These are phyloP conservation scores for Fusarium equiseti DNA, from an alignment of 2,329 filamentous ascomycete species.

Conservation along the genomic window DNA sequence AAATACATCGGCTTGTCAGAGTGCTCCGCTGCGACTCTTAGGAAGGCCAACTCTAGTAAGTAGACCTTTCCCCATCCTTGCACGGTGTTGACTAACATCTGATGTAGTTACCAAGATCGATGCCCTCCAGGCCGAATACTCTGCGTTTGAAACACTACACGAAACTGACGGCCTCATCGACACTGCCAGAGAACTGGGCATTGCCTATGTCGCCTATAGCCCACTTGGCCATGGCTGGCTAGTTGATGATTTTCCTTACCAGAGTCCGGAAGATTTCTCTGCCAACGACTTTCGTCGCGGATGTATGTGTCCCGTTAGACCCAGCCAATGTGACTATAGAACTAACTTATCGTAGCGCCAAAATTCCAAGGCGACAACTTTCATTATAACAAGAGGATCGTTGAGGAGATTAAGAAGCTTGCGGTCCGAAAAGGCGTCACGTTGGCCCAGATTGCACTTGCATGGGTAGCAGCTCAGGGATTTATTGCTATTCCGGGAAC, in stretches of 20 bases:
- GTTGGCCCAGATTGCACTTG: slow-evolving; percentile 5
- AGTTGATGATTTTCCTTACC: background rate
- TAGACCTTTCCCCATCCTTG: accelerated
- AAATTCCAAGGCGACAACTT: slow-evolving; percentile 19
- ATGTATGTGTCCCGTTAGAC: background rate
- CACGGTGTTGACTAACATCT: background rate
- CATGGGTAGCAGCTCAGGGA: slow-evolving; percentile 7
- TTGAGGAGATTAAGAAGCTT: slow-evolving; percentile 6
- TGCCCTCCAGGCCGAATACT: slow-evolving; percentile 17
- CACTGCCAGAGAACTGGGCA: background rate
- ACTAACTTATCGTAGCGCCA: background rate
- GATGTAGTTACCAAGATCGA: slow-evolving; percentile 12
- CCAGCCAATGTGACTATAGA: accelerated
- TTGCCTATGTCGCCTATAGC: slow-evolving; percentile 4
- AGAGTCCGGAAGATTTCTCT: slow-evolving; percentile 7
- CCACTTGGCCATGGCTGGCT: slow-evolving; percentile 12
- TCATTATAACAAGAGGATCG: slow-evolving; percentile 6
- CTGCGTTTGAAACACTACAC: slow-evolving; percentile 9
- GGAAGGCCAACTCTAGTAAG: slow-evolving; percentile 7
- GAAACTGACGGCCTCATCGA: slow-evolving; percentile 10
- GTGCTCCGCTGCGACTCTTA: background rate
- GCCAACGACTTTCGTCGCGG: background rate
- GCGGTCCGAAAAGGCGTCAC: background rate
- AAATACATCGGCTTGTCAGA: slow-evolving; percentile 15
- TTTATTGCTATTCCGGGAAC: slow-evolving; percentile 20